Base-by-base conservation (phyloP, 2,329 filamentous ascomycete genomes). In the Alternaria arbusti region DNA sequence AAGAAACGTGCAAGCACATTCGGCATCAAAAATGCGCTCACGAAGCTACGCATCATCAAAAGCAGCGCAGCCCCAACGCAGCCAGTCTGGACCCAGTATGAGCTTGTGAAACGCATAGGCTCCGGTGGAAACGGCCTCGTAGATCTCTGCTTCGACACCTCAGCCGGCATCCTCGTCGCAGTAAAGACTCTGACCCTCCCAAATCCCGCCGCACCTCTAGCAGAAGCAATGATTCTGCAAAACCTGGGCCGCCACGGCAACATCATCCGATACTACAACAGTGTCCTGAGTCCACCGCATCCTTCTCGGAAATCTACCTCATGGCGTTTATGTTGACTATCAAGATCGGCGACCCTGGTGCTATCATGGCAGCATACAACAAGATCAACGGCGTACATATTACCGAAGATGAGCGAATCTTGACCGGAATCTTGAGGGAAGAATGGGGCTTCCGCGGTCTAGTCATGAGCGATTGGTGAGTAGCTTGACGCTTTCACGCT, bases 291-390 rank as follows among this genome's bases (percentile, higher is more conserved):
- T 44, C 51, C 43, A 11, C 10, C 30, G 6, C 32, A 44, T 6
- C 17, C 23, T 5, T 6, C 6, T 13, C 26, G 12, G 89, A 91
- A 72, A 84, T 81, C 66, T 85, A 76, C 69, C 61, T 80, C 70
- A 82, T 86, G 22, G 82, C 84, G 0, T 90, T 90, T 78, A 89
- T 89, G 77, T 84, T 87, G n/a, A 85, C 88, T n/a, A 90, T 91
- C 32, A 89, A 91, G 69, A 26, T 26, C 26, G 88, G 81, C 9
- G 67, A 0, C 78, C 43, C 43, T 5, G n/a, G 43, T 11, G 17
- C 43, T 12, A 20, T 20, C 4, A 45, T 45, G 43, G 17, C 43
- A n/a, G 43, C 43, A 3, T 45, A 45, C 17, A 20, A 20, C 9
- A 45, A 45, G 10, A 23, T 45, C 43, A 45, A 45, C 20, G 43